Evolutionary conservation across 163 green algal species (phyloP).

Genomic region (Trebouxia gelatinosa): DNA sequence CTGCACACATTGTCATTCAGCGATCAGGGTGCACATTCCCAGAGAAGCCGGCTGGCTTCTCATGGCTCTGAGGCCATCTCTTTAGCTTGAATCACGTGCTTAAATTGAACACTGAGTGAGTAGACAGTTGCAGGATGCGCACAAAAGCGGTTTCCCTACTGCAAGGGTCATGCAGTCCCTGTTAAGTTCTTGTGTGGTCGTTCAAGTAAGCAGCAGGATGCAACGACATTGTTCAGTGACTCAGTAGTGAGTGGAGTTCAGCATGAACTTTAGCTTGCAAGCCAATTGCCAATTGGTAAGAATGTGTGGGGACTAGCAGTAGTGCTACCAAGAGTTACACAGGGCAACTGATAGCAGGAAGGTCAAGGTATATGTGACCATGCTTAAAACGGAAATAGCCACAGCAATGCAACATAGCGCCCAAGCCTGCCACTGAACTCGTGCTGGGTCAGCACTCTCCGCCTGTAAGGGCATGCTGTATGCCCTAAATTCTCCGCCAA

Average conservation of each 20-base stretch:
- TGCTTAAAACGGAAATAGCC: too few species aligned
- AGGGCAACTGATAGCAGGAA: too few species aligned
- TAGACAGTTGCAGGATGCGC: not conserved
- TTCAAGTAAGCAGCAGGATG: not conserved
- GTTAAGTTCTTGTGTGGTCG: not conserved
- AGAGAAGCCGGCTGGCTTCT: constrained; percentile 48
- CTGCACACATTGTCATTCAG: constrained; percentile 93
- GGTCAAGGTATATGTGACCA: too few species aligned
- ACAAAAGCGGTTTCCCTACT: not conserved
- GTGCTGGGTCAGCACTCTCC: too few species aligned
- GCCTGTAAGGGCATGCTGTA: too few species aligned
- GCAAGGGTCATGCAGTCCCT: not conserved
- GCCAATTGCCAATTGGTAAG: too few species aligned
- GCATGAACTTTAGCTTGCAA: too few species aligned
- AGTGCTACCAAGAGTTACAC: too few species aligned
- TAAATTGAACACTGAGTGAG: not conserved
- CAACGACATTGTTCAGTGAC: not conserved
- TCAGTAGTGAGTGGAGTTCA: not conserved
- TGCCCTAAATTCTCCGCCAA: not conserved
- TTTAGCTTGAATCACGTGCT: too few species aligned
- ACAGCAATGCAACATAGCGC: too few species aligned
- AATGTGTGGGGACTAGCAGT: too few species aligned
- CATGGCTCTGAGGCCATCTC: constrained; percentile 19
- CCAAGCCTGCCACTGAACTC: too few species aligned
- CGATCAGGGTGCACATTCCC: constrained; percentile 83